Conservation (phyloP, 192 early-diverging fungal species). For the Backusella liffmaniae region DNA sequence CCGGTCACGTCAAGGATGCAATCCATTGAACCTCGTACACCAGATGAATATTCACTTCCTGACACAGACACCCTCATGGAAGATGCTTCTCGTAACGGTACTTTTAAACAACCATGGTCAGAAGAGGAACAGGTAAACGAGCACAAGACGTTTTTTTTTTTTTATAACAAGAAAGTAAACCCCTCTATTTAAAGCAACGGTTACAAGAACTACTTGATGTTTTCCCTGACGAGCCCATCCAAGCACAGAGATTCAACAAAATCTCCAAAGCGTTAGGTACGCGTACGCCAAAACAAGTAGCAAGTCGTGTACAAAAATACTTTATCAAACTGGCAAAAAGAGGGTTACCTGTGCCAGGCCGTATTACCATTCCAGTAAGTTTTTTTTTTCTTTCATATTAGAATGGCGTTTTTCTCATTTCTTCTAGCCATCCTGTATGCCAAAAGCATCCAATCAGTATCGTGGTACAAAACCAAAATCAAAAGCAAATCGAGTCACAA, state of each 20-base stretch:
- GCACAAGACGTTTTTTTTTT: background rate
- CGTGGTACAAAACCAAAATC: background rate
- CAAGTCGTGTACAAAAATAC: constrained; percentile 78
- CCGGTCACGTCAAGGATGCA: background rate
- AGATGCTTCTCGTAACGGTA: constrained; percentile 45
- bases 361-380: constrained; percentile 52
- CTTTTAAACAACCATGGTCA: constrained; percentile 68
- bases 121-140: constrained; percentile 59
- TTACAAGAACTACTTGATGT: constrained; percentile 59
- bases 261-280: constrained; percentile 70
- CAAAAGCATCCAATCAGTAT: constrained; percentile 12
- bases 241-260: constrained; percentile 67
- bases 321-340: constrained; percentile 76
- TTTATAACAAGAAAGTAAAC: background rate
- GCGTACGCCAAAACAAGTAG: constrained; percentile 70
- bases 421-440: constrained; percentile 28
- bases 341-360: constrained; percentile 68
- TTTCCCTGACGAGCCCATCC: constrained; percentile 71
- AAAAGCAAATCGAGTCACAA: background rate
- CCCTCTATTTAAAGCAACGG: constrained; percentile 27
- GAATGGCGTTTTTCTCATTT: too few relatives aligned
- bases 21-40: constrained; percentile 20
- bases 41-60: constrained; percentile 10
- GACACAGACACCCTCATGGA: background rate
- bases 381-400: too few relatives aligned